These are phyloP conservation scores for Kwoniella sp. DNA, from an alignment of 768 basidiomycete species.

Conservation along the genomic window DNA sequence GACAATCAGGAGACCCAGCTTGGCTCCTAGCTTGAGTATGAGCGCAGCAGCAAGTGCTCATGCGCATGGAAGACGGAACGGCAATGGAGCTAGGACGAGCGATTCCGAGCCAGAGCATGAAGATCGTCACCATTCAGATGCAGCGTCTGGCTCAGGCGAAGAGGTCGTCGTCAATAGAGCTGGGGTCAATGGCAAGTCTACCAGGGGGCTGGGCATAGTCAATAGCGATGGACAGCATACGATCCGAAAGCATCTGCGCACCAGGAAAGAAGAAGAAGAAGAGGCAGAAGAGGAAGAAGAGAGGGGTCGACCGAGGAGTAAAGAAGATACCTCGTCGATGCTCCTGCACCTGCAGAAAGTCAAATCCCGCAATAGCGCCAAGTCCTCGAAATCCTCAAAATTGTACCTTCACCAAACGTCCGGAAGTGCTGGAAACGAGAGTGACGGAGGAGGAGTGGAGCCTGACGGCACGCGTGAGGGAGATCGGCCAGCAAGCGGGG, in stretches of 20 bases:
- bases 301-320: conserved; percentile 30
- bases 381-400: not conserved
- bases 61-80: not conserved
- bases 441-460: not conserved
- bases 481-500: not conserved
- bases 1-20: conserved; percentile 17
- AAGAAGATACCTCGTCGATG: conserved; percentile 22
- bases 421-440: not conserved
- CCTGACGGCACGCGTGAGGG: no score
- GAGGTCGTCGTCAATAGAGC: not conserved
- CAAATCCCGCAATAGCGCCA: conserved; percentile 5
- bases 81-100: not conserved
- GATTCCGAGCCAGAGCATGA: not conserved
- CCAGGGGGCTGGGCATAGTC: not conserved
- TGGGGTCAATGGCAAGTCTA: not conserved
- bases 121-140: not conserved
- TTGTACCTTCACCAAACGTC: not conserved
- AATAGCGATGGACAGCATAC: conserved; percentile 4
- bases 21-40: conserved; percentile 17
- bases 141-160: not conserved
- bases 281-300: conserved; percentile 26
- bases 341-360: conserved; percentile 10
- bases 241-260: not conserved
- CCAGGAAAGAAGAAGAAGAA: conserved; percentile 1
- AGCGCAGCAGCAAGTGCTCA: not conserved